Conservation (phyloP, 2,329 filamentous ascomycete genomes). For the Claviceps pusilla region DNA sequence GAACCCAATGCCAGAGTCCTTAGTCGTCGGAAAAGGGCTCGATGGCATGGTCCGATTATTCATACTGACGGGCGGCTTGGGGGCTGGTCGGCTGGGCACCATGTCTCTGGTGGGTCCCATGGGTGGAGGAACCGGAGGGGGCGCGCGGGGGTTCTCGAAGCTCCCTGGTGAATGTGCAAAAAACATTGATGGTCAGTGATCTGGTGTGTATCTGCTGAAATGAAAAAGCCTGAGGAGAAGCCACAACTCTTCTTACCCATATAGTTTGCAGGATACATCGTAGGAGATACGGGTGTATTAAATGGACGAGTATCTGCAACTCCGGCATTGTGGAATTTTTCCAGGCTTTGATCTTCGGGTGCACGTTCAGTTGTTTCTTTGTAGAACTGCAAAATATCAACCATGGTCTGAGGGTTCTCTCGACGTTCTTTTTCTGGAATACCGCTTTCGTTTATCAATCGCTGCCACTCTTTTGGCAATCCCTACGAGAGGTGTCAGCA, state of each 20-base stretch:
- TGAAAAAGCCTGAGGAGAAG: conserved; percentile 46
- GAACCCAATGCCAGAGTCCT: conserved; percentile 50
- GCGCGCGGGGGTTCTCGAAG: conserved; percentile 91
- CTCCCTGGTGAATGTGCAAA: conserved; percentile 39
- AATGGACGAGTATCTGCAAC: conserved; percentile 36
- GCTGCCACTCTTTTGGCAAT: conserved; percentile 94
- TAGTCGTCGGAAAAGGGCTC: conserved; percentile 29
- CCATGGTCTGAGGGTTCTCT: conserved; percentile 87
- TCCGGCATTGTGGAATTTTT: conserved; percentile 87
- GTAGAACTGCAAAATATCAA: conserved; percentile 93
- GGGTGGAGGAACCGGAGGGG: conserved; percentile 65
- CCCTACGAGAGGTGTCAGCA: conserved; percentile 41
- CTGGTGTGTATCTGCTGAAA: background rate
- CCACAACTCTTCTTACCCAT: conserved; percentile 35
- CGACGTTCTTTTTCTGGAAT: conserved; percentile 93
- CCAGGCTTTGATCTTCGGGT: conserved; percentile 75
- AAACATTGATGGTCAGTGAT: background rate
- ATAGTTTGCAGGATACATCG: conserved; percentile 39
- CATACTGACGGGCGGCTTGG: conserved; percentile 61
- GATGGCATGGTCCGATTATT: conserved; percentile 42
- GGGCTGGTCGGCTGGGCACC: conserved; percentile 71
- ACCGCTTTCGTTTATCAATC: conserved; percentile 84
- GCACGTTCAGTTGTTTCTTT: conserved; percentile 77
- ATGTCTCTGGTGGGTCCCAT: conserved; percentile 35
- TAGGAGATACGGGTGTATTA: conserved; percentile 30